Evolutionary conservation across 116 monocot genomes (phyloP), one percentile per base, ranked within the genome.

Genomic region (Trichopus zeylanicus): DNA sequence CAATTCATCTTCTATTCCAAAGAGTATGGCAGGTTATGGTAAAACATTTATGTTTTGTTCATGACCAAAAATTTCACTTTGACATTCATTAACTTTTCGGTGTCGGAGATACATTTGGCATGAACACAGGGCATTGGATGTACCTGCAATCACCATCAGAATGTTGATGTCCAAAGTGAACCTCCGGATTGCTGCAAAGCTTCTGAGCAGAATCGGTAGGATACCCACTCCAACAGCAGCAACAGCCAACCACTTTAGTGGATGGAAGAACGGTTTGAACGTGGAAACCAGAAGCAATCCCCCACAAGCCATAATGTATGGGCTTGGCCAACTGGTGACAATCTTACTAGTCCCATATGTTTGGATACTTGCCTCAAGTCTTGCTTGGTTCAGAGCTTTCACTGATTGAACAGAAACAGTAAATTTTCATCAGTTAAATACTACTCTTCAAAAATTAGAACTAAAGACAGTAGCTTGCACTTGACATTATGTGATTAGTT

Each of bases 131-230:
- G 19, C 19, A 49, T 21, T 25, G 3, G 9, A 24, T 49, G 23
- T 46, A 95, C 95, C 95, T 79, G 90, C 95, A 52, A 95, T 82
- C 26, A 95, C 31, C 84, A 95, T 67, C 31, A 95, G 81, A 46
- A 75, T 87, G 61, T 90, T 95, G 74, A 90, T 75, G 56, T 95
- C 95, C 11, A 95, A 60, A 5, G 76, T 84, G 63, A 19, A 68
- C 55, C 77, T 68, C 48, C 90, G 55, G 34, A 79, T 53, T 5
- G 95, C 81, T 0, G 72, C 87, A 4, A 84, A 11, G 63, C 84
- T 86, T 53, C 84, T 59, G 11, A 81, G 29, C 3, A 87, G 0
- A 7, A 90, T 90, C 0, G 79, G 87, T 1, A 70, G 77, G 15
- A 84, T 37, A 6, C 90, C 95, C 0, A 64, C 69, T 0, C 52